Evolutionary conservation across 2,329 filamentous ascomycete species (phyloP), one percentile per base, ranked within the genome.

Genomic region (Cylindrodendrum hubeiense): DNA sequence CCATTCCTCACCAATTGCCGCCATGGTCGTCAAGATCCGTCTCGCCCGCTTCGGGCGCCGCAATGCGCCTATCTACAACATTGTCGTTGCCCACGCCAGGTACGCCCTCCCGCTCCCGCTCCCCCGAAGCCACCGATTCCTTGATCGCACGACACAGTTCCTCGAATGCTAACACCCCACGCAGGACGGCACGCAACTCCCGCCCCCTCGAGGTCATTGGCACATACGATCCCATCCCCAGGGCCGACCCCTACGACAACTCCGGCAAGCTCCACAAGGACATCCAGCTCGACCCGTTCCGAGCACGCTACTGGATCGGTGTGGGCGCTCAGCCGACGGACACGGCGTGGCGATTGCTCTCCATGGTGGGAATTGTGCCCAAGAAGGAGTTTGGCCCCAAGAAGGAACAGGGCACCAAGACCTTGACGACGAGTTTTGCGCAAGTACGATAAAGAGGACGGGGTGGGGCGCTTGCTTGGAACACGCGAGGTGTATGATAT

Each of bases 321-420:
- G 95, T 98, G 4, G 96, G 96, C 1, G 96, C 96, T 60, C 96
- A 99, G 82, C 96, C 96, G 10, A 95, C 92, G 67, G 93, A 98
- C 72, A 90, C 93, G 3, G 93, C 92, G 37, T 97, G 95, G 95
- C 87, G 93, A 77, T 80, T 98, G 74, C 83, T 99, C 73, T 88
- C 88, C 60, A 91, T 97, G 93, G 93, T 95, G 62, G 72, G 81
- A 26, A 77, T 82, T 41, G 56, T 82, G 63, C 80, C 80, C 15
- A 78, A 79, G 74, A 80, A 80, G 74, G 28, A 71, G 15, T 80
- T 80, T 67, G 79, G 78, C 2, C 77, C 79, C 10, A 72, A 70
- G 56, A 54, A 70, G 28, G 70, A 74, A 22, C 60, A 74, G 43
- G 46, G 53, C 24, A 74, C 77, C 64, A 71, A 71, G 5, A 66